A percentile compares a stretch with the other conserved stretches of the same genome.
These are phyloP conservation scores for Amylocystis lapponica DNA, from an alignment of 768 basidiomycete genomes.

Conservation along the genomic window DNA sequence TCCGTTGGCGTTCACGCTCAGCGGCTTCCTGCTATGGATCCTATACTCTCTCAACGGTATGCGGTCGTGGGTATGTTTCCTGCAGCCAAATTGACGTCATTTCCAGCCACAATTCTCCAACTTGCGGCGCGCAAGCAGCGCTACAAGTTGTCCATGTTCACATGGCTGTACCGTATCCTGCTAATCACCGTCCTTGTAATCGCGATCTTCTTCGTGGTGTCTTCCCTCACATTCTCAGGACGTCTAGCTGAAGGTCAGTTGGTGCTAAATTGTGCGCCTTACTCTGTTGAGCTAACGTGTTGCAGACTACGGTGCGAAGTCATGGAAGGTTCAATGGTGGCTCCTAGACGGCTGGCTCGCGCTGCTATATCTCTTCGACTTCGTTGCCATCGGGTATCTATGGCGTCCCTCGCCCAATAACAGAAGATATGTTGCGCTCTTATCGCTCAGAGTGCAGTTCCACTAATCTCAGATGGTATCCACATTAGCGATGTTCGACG, in stretches of 20 bases:
- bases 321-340: conserved; percentile 93
- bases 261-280: neutral
- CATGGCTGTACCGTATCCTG: conserved; percentile 78
- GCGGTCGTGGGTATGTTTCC: neutral
- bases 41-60: conserved; percentile 83
- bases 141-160: conserved; percentile 88
- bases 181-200: conserved; percentile 78
- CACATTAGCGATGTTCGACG: conserved; percentile 93
- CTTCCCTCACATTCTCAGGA: conserved; percentile 86
- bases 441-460: conserved; percentile 9
- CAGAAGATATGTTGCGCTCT: conserved; percentile 57
- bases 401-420: conserved; percentile 94
- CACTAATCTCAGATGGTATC: conserved; percentile 21
- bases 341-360: conserved; percentile 93
- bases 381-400: conserved; percentile 76
- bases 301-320: conserved; percentile 84
- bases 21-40: conserved; percentile 94
- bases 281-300: neutral
- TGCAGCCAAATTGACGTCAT: conserved; percentile 7
- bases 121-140: conserved; percentile 81
- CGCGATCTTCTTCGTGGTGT: conserved; percentile 87
- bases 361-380: conserved; percentile 79
- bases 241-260: conserved; percentile 79
- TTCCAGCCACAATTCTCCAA: conserved; percentile 78
- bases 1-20: conserved; percentile 92